Base-by-base conservation (phyloP, 1,284 basidiomycete species). In the Marasmius tenuissimus region DNA sequence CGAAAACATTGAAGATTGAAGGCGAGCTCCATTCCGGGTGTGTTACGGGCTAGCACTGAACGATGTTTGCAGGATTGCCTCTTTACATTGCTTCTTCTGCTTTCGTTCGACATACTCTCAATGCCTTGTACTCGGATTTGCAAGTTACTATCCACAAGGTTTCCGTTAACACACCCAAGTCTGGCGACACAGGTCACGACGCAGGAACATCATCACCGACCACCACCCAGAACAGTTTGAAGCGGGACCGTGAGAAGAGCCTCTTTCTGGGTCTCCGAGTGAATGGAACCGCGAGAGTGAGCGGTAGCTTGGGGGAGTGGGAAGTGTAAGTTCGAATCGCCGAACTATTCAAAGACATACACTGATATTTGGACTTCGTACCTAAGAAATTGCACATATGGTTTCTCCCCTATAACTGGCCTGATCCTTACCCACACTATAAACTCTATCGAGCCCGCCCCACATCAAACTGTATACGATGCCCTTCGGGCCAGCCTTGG, bases 401-500 rank as follows among this genome's bases (percentile, higher is more conserved):
- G 76, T 0, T 92, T 92, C 70, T 90, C 88, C 1, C 87, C 88
- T 0, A 61, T 72, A 8, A 83, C 83, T 0, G 91, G 89, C 2
- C 78, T 86, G 47, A 86, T 93, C 59, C 71, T 83, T 48, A 67
- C 79, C 52, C 91, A 93, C 68, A 79, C 77, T 40, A 77, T 92
- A 47, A 82, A 92, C 69, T 86, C 86, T 10, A 92, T 92, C 56
- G 81, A 87, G 57, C 91, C 91, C 0, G 87, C 86, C 2, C 91
- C 91, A 3, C 88, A 90, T 68, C 79, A 84, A 60, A 81, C 85
- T 0, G 87, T 88, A 3, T 91, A 87, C 68, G 86, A 89, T 63
- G 81, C 86, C 0, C 72, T 91, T 2, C 76, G 81, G 34, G 68
- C 75, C 16, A 81, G 79, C 50, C 69, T 89, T 9, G 79, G 77